These are phyloP conservation scores for Teratosphaeria destructans DNA, from an alignment of 2,329 filamentous ascomycete genomes.

Conservation along the genomic window DNA sequence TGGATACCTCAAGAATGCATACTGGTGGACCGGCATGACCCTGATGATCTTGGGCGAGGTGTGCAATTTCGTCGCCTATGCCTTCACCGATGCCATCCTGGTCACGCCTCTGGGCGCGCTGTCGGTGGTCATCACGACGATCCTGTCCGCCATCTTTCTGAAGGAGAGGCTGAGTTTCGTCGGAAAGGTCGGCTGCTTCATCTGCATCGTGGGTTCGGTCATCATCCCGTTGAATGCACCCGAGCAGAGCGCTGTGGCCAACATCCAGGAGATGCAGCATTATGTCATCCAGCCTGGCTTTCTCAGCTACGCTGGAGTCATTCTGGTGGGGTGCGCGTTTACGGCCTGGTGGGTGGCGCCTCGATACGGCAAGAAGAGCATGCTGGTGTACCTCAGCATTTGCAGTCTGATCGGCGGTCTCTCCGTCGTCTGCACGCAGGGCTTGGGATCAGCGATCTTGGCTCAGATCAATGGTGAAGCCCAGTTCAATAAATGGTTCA, in stretches of 20 bases:
- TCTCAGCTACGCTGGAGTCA: constrained; percentile 69
- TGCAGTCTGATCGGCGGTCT: constrained; percentile 91
- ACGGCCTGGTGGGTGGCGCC: constrained; percentile 74
- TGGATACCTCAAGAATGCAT: constrained; percentile 88
- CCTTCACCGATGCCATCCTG: constrained; percentile 90
- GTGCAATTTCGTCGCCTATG: constrained; percentile 95
- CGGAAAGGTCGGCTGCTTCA: constrained; percentile 89
- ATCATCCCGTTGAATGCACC: constrained; percentile 94
- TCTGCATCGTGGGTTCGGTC: constrained; percentile 86
- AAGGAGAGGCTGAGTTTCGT: constrained; percentile 94
- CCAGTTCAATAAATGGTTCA: constrained; percentile 96
- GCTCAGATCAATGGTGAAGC: constrained; percentile 70
- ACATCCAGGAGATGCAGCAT: constrained; percentile 85
- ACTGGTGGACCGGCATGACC: constrained; percentile 93
- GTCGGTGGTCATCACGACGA: constrained; percentile 82
- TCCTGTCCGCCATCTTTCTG: constrained; percentile 86
- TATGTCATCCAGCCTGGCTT: constrained; percentile 84
- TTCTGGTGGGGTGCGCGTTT: constrained; percentile 62
- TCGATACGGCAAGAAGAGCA: constrained; percentile 87
- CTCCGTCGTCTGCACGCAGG: constrained; percentile 91
- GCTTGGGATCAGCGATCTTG: constrained; percentile 80
- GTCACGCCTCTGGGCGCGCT: constrained; percentile 87
- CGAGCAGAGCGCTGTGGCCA: constrained; percentile 67
- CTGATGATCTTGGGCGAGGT: constrained; percentile 95
- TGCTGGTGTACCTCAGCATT: constrained; percentile 94